Percentiles rank a stretch among this genome's conserved stretches.
Evolutionary conservation across 169 alveolate species (phyloP).

Genomic region (Theileria annulata): DNA sequence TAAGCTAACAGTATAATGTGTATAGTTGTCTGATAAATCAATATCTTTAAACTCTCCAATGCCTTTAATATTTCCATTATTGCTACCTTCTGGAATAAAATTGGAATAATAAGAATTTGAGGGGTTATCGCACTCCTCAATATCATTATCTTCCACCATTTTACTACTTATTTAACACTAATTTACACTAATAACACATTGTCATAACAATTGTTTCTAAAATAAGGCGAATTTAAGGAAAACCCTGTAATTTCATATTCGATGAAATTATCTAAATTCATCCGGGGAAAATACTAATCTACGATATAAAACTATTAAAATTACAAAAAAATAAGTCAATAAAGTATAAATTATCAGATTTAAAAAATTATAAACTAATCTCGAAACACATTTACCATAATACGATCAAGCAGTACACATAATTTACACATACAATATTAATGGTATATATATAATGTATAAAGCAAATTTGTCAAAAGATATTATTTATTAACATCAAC

Average conservation of each 20-base stretch:
- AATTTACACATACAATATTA: background rate
- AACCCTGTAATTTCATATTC: too few relatives aligned
- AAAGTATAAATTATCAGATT: too few relatives aligned
- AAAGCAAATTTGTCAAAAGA: background rate
- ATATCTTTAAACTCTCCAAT: background rate
- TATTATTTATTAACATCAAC: conserved; percentile 53
- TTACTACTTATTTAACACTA: background rate
- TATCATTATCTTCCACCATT: background rate
- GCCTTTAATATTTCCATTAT: background rate
- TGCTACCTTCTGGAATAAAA: background rate
- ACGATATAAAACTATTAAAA: too few relatives aligned
- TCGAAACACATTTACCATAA: too few relatives aligned
- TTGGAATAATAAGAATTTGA: background rate
- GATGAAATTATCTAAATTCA: too few relatives aligned
- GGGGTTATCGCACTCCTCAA: background rate
- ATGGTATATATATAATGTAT: background rate
- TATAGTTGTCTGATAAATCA: background rate
- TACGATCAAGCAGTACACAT: background rate
- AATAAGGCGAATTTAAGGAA: too few relatives aligned
- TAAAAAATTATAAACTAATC: too few relatives aligned
- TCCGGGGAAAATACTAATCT: too few relatives aligned
- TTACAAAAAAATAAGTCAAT: too few relatives aligned
- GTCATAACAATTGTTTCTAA: too few relatives aligned
- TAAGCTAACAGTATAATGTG: background rate
- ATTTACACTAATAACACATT: background rate